phyloP scores from a whole-genome alignment of 345 rosid species.

The Angophora floribunda region DNA sequence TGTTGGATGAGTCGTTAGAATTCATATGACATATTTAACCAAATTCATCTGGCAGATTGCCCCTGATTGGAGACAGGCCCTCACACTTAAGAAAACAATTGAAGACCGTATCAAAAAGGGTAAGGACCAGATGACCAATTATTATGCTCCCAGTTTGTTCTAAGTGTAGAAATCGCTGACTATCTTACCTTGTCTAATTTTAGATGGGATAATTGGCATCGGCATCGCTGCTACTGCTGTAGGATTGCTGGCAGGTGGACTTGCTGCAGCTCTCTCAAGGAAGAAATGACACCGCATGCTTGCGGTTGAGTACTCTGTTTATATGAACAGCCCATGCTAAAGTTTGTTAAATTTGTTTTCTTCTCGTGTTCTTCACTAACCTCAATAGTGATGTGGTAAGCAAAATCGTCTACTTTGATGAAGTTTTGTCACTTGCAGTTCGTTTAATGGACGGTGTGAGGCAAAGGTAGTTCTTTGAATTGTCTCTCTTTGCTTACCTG shows the following conservation, averaged over 20 bases:
- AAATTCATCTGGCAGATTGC: constrained; percentile 25
- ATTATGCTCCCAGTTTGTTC: not conserved
- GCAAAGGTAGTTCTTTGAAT: not conserved
- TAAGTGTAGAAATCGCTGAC: not conserved
- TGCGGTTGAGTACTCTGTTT: not conserved
- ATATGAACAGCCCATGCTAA: not conserved
- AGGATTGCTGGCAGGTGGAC: constrained; percentile 60
- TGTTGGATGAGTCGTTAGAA: not conserved
- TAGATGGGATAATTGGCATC: constrained; percentile 84
- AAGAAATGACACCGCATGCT: constrained; percentile 21
- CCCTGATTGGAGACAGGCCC: constrained; percentile 75
- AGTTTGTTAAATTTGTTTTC: not conserved
- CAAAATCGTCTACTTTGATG: not conserved
- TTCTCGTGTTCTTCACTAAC: not conserved
- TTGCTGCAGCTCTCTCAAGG: constrained; percentile 59
- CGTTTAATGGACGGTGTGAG: not conserved
- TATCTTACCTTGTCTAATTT: not conserved
- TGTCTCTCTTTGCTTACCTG: not conserved
- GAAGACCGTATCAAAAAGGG: constrained; percentile 66
- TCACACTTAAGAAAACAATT: constrained; percentile 41
- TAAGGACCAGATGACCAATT: not conserved
- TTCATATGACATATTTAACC: not conserved
- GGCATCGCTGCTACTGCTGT: constrained; percentile 78
- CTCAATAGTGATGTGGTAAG: not conserved
- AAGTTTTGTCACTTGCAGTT: not conserved